Conservation (phyloP, 768 basidiomycete genomes). For the Boletus vermiculosoides region DNA sequence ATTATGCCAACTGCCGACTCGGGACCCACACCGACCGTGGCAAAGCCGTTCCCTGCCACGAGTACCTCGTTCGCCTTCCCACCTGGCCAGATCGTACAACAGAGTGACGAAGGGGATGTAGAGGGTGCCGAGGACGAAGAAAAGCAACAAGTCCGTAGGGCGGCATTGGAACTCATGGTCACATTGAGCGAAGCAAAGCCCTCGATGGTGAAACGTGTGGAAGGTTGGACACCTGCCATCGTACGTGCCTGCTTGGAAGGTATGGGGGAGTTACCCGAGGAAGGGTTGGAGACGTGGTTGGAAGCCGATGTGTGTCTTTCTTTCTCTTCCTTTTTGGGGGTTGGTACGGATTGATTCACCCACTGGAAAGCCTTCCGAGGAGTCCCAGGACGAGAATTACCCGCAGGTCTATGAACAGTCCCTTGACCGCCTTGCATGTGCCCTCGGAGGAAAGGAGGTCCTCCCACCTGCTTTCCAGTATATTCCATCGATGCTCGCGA, state of each 20-base stretch:
- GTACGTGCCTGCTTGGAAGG: constrained; percentile 79
- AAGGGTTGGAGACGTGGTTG: constrained; percentile 58
- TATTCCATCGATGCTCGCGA: constrained; percentile 78
- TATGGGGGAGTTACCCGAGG: constrained; percentile 75
- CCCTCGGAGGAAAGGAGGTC: constrained; percentile 71
- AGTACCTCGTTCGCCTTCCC: constrained; percentile 41
- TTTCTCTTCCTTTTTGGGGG: constrained; percentile 10
- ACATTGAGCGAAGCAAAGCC: constrained; percentile 75
- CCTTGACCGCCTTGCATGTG: constrained; percentile 77
- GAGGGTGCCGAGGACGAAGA: constrained; percentile 58
- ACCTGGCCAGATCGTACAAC: constrained; percentile 32
- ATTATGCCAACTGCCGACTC: constrained; percentile 63
- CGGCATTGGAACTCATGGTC: constrained; percentile 82
- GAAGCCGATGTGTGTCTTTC: constrained; percentile 64
- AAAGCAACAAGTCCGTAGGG: constrained; percentile 63
- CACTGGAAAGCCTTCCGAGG: constrained; percentile 54
- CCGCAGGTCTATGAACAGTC: constrained; percentile 81
- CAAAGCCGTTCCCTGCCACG: constrained; percentile 41
- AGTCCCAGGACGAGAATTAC: constrained; percentile 59
- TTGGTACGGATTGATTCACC: not conserved
- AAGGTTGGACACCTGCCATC: constrained; percentile 68
- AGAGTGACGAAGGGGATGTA: constrained; percentile 30
- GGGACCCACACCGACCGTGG: constrained; percentile 52
- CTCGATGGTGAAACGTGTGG: constrained; percentile 61
- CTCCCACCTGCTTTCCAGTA: constrained; percentile 80